phyloP scores from a whole-genome alignment of 768 basidiomycete genomes.

The Phanerochaete sordida region DNA sequence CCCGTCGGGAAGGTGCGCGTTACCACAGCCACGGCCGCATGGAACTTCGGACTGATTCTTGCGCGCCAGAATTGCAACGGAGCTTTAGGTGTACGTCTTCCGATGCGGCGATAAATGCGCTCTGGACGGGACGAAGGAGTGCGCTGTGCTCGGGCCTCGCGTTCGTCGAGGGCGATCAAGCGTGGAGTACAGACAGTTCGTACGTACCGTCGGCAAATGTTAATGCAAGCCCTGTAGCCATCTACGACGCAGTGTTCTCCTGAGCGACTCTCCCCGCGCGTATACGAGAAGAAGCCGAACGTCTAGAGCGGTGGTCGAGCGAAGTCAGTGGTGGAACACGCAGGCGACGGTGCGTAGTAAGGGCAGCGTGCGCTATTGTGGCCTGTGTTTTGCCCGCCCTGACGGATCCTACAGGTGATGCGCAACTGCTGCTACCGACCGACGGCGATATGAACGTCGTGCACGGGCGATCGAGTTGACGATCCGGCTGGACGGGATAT shows the following conservation, averaged over 20 bases:
- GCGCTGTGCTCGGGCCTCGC: constrained; percentile 71
- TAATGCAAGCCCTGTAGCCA: not conserved
- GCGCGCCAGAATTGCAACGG: constrained; percentile 44
- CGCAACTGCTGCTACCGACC: constrained; percentile 52
- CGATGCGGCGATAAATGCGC: constrained; percentile 67
- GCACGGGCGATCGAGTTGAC: constrained; percentile 73
- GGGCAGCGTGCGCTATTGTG: too few species aligned
- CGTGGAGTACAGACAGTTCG: constrained; percentile 93
- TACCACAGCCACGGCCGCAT: too few species aligned
- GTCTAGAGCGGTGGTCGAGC: constrained; percentile 50
- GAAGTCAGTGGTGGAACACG: constrained; percentile 79
- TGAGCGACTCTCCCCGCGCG: constrained; percentile 67
- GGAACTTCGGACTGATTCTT: too few species aligned
- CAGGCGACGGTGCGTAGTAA: constrained; percentile 61
- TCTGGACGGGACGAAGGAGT: constrained; percentile 88
- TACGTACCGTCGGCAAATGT: constrained; percentile 22
- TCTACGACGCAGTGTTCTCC: constrained; percentile 49
- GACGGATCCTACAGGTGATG: constrained; percentile 13
- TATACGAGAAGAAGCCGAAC: constrained; percentile 78
- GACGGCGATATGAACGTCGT: constrained; percentile 53
- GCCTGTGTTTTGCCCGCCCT: constrained; percentile 27
- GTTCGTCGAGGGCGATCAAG: constrained; percentile 56
- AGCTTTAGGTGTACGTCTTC: constrained; percentile 71
- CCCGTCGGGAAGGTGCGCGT: not conserved
- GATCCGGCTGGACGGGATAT: constrained; percentile 71